Evolutionary conservation across 495 filamentous ascomycete genomes (phyloP).

Genomic region (Xylaria sp.): DNA sequence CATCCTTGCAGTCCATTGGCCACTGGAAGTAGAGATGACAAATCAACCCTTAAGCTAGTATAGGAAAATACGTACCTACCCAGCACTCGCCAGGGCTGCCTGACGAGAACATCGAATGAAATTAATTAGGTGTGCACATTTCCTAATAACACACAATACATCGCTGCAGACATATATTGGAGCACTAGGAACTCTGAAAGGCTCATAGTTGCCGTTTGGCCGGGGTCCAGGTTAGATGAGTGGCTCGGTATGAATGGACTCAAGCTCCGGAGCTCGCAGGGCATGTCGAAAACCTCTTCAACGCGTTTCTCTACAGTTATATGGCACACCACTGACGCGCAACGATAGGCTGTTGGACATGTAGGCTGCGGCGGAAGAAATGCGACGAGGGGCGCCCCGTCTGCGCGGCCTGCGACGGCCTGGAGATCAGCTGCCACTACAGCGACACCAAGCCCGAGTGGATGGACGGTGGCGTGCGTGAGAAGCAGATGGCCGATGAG

Average conservation of each 20-base stretch:
- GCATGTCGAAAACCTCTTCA: not conserved
- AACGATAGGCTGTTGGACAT: constrained; percentile 48
- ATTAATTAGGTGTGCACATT: not conserved
- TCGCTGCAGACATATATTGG: not conserved
- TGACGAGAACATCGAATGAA: not conserved
- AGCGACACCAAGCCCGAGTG: constrained; percentile 45
- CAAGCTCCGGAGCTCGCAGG: constrained; percentile 26
- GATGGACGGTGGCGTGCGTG: constrained; percentile 50
- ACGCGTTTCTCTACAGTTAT: not conserved
- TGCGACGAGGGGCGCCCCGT: constrained; percentile 48
- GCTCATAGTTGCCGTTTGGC: not conserved
- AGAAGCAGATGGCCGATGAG: constrained; percentile 47
- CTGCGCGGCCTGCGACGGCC: constrained; percentile 41
- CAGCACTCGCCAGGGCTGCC: too few relatives aligned
- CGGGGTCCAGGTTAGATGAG: constrained; percentile 16
- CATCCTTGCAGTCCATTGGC: too few relatives aligned
- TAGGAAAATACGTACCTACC: not conserved
- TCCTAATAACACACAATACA: constrained; percentile 1
- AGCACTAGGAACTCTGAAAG: not conserved
- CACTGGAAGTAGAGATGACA: too few relatives aligned
- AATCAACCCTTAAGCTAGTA: not conserved
- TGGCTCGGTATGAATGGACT: constrained; percentile 12
- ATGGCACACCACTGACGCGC: not conserved
- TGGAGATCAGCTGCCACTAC: constrained; percentile 46
- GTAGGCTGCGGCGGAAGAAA: constrained; percentile 49